Percentiles rank a stretch among this genome's conserved stretches.
Conservation (phyloP, 495 filamentous ascomycete species). For the Neurospora sp. region DNA sequence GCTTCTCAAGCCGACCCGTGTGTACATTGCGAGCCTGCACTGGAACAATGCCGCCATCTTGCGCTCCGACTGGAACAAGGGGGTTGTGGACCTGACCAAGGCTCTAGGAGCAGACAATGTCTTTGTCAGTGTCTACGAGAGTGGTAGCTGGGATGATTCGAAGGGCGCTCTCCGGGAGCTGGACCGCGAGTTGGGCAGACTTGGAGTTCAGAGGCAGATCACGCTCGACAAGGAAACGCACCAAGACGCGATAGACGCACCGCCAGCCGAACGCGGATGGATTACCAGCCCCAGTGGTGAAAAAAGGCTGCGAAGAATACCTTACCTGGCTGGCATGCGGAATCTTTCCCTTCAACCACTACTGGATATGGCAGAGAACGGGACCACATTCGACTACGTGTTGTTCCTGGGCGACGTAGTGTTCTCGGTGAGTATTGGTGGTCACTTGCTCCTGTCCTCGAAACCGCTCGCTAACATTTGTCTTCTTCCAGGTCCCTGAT, state of each 20-base stretch:
- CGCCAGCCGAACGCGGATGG: constrained; percentile 42
- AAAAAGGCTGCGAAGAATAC: constrained; percentile 52
- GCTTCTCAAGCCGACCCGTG: constrained; percentile 18
- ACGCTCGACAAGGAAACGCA: constrained; percentile 45
- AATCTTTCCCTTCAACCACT: constrained; percentile 46
- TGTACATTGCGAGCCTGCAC: constrained; percentile 58
- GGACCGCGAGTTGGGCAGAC: constrained; percentile 40
- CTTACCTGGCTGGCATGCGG: constrained; percentile 53
- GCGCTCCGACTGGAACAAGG: constrained; percentile 49
- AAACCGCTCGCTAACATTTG: neutral
- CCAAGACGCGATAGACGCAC: constrained; percentile 42
- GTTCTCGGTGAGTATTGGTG: constrained; percentile 44
- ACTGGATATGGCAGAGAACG: constrained; percentile 34
- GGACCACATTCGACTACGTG: constrained; percentile 53
- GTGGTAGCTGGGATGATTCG: constrained; percentile 60
- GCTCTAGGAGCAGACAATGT: constrained; percentile 55
- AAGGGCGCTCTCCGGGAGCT: constrained; percentile 55
- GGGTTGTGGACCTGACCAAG: constrained; percentile 44
- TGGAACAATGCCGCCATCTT: constrained; percentile 62
- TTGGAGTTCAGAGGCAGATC: constrained; percentile 45
- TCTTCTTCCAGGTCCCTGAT: constrained; percentile 30
- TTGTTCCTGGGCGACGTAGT: constrained; percentile 70
- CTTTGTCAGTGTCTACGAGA: constrained; percentile 60
- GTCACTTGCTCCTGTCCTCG: neutral
- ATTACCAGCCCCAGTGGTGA: constrained; percentile 38